Conservation (phyloP, 2,329 filamentous ascomycete species). For the Xylaria sp. region DNA sequence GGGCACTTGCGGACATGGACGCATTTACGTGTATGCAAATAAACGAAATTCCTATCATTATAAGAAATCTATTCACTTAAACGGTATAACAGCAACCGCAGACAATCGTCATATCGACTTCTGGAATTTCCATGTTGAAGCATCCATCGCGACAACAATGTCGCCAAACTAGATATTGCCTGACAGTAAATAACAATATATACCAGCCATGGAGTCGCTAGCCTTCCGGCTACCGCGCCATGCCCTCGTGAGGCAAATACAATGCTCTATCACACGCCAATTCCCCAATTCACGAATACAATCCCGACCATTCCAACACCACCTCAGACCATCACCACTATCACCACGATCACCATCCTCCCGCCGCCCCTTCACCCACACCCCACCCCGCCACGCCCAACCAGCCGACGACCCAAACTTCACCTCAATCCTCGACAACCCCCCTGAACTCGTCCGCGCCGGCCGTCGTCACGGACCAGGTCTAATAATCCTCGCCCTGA, state of each 20-base stretch:
- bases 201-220: slow-evolving; percentile 34
- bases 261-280: slow-evolving; percentile 35
- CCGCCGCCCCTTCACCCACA: slow-evolving; percentile 40
- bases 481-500: slow-evolving; percentile 80
- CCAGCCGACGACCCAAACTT: slow-evolving; percentile 79
- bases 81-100: no score
- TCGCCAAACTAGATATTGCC: background rate
- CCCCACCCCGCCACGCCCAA: slow-evolving; percentile 40
- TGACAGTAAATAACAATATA: background rate
- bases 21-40: no score
- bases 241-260: slow-evolving; percentile 35
- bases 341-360: background rate
- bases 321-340: no score
- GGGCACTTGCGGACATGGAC: no score
- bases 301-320: background rate
- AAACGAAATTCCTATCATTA: no score
- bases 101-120: slow-evolving; percentile 18
- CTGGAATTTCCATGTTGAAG: background rate
- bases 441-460: slow-evolving; percentile 77
- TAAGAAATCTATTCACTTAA: no score
- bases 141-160: slow-evolving; percentile 1
- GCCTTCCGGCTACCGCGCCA: slow-evolving; percentile 31
- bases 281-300: slow-evolving; percentile 25
- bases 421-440: slow-evolving; percentile 85
- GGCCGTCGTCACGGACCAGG: slow-evolving; percentile 78